Conservation (phyloP, 352 stramenopile species). For the Pythium oligandrum region DNA sequence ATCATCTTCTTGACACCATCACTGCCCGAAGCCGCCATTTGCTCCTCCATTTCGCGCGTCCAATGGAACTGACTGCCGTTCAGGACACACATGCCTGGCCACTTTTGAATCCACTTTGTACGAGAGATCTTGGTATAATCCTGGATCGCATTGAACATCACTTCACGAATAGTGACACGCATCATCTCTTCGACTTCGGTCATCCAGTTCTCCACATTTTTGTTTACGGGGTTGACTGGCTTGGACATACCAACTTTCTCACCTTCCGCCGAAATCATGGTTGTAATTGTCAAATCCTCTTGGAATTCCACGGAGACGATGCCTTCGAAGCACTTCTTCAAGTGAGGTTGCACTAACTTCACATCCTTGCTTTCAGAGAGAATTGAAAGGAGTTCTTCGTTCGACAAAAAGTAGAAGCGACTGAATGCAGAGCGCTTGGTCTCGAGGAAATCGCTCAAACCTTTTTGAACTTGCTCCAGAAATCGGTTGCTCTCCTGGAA, state of each 20-base stretch:
- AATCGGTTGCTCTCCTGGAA: constrained; percentile 94
- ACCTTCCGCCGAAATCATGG: constrained; percentile 89
- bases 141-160: constrained; percentile 89
- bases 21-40: constrained; percentile 72
- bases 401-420: constrained; percentile 95
- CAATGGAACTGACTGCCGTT: constrained; percentile 95
- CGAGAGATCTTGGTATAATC: constrained; percentile 89
- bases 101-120: constrained; percentile 95
- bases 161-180: constrained; percentile 86
- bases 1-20: constrained; percentile 90
- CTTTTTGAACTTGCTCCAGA: constrained; percentile 94
- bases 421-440: constrained; percentile 92
- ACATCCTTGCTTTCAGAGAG: constrained; percentile 95
- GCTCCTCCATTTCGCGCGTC: constrained; percentile 92
- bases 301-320: constrained; percentile 92
- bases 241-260: constrained; percentile 86
- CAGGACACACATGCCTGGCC: constrained; percentile 91
- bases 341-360: constrained; percentile 90
- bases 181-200: constrained; percentile 92
- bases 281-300: constrained; percentile 87
- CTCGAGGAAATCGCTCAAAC: constrained; percentile 93
- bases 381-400: constrained; percentile 94
- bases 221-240: constrained; percentile 88
- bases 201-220: constrained; percentile 97
- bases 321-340: constrained; percentile 96